A percentile compares a stretch with the other conserved stretches of the same genome.
Evolutionary conservation across 371 early-diverging fungal species (phyloP).

Genomic region (Zopfochytrium polystomum): DNA sequence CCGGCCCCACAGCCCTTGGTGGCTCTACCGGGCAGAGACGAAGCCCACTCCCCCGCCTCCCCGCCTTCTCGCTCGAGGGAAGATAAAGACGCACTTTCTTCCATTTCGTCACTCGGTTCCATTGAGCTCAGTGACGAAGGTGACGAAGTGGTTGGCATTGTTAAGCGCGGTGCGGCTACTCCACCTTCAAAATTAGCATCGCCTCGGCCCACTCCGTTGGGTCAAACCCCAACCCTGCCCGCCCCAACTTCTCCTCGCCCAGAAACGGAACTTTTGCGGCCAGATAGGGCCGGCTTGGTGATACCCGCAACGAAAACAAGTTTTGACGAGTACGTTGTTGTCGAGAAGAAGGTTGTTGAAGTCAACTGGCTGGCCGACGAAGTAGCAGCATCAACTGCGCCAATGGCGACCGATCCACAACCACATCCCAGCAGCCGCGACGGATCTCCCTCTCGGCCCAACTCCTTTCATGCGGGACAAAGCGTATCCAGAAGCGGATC

Average conservation of each 20-base stretch:
- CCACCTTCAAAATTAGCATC: background rate
- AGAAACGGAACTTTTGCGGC: background rate
- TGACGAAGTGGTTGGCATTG: background rate
- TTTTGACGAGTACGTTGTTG: slow-evolving; percentile 71
- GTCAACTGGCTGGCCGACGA: slow-evolving; percentile 81
- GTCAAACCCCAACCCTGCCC: background rate
- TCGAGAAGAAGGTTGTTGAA: slow-evolving; percentile 78
- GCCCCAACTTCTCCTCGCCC: background rate
- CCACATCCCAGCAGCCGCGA: no score
- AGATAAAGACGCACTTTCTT: slow-evolving; percentile 11
- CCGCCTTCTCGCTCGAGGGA: background rate
- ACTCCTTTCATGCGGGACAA: background rate
- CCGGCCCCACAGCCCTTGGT: background rate
- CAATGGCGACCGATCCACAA: background rate
- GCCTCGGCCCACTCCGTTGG: background rate
- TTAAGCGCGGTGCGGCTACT: background rate
- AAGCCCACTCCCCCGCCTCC: background rate
- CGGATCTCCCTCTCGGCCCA: background rate
- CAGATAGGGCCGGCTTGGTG: background rate
- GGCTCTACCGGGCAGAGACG: background rate
- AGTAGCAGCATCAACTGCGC: slow-evolving; percentile 15
- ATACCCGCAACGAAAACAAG: slow-evolving; percentile 9
- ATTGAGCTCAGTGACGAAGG: slow-evolving; percentile 36
- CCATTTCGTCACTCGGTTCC: slow-evolving; percentile 33
- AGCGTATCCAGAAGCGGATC: background rate